Evolutionary conservation across 2,329 filamentous ascomycete genomes (phyloP).

Genomic region (Bipolaris victoriae): DNA sequence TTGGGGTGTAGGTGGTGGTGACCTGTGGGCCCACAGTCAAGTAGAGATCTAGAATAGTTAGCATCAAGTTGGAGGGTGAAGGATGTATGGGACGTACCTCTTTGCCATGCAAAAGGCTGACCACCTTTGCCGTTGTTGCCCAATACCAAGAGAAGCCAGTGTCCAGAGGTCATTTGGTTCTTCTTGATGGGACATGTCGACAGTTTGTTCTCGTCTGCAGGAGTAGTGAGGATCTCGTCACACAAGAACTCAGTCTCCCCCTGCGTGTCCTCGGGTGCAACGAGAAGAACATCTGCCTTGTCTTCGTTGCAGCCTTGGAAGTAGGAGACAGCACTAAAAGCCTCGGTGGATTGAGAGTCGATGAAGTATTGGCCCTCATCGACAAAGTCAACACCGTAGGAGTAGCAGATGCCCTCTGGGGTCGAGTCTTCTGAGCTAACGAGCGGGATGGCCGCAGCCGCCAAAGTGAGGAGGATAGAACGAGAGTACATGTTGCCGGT

Average conservation of each 20-base stretch:
- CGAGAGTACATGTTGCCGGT: constrained; percentile 32
- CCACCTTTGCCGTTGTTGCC: constrained; percentile 54
- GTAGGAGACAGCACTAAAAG: constrained; percentile 53
- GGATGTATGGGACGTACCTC: constrained; percentile 43
- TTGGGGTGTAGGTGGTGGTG: constrained; percentile 42
- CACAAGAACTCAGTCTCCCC: constrained; percentile 51
- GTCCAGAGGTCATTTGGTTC: constrained; percentile 52
- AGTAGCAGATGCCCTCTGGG: constrained; percentile 38
- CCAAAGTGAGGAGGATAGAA: constrained; percentile 29
- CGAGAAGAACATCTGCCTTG: constrained; percentile 51
- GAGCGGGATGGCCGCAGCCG: constrained; percentile 35
- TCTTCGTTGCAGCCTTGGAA: constrained; percentile 54
- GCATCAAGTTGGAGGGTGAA: constrained; percentile 8
- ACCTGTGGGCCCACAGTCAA: constrained; percentile 43
- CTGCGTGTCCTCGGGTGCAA: constrained; percentile 42
- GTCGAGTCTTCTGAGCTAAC: constrained; percentile 25
- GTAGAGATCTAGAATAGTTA: constrained; percentile 35
- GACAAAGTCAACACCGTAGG: constrained; percentile 53
- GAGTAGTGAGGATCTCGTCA: constrained; percentile 49
- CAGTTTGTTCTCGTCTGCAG: constrained; percentile 47
- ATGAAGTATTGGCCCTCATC: constrained; percentile 55
- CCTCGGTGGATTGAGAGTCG: constrained; percentile 50
- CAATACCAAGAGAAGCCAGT: constrained; percentile 53
- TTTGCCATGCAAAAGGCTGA: constrained; percentile 54
- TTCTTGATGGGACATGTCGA: constrained; percentile 54